These are phyloP conservation scores for Xylaria polymorpha DNA, from an alignment of 2,329 filamentous ascomycete species.

Conservation along the genomic window DNA sequence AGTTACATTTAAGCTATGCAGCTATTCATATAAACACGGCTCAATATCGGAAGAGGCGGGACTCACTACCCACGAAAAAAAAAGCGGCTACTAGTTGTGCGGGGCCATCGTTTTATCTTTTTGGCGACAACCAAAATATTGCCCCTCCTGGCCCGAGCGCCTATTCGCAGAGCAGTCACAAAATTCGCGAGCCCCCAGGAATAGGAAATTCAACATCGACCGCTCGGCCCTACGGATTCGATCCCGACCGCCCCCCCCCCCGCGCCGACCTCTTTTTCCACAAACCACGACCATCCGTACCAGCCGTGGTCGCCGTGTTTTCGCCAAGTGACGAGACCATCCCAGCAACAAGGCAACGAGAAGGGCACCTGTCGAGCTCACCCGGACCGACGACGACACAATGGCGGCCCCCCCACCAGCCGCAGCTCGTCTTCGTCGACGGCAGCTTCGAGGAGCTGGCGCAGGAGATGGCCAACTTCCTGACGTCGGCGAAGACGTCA, in stretches of 20 bases:
- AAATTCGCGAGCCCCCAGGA: conserved; percentile 33
- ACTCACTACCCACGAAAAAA: conserved; percentile 38
- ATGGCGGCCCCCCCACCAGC: conserved; percentile 56
- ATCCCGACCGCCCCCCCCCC: conserved; percentile 33
- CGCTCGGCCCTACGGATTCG: conserved; percentile 38
- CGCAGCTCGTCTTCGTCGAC: conserved; percentile 81
- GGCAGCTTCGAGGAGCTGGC: conserved; percentile 93
- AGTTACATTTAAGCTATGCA: conserved; percentile 11
- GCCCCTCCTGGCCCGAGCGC: conserved; percentile 40
- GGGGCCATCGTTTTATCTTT: conserved; percentile 22
- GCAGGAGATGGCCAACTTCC: conserved; percentile 93
- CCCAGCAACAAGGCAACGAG: conserved; percentile 1
- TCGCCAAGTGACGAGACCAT: conserved; percentile 18
- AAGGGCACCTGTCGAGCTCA: conserved; percentile 23
- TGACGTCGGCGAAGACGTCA: conserved; percentile 83
- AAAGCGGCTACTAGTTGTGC: conserved; percentile 28
- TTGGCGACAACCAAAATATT: conserved; percentile 34
- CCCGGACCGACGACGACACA: conserved; percentile 20
- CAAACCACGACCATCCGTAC: conserved; percentile 25
- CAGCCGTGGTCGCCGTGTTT: conserved; percentile 25
- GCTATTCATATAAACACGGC: conserved; percentile 27
- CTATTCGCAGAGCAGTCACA: conserved; percentile 35
- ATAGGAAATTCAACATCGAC: conserved; percentile 33
- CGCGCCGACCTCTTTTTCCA: conserved; percentile 31
- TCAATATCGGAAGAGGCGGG: conserved; percentile 38